Conservation (phyloP, 1,284 basidiomycete genomes). For the Ustilago loliicola region DNA sequence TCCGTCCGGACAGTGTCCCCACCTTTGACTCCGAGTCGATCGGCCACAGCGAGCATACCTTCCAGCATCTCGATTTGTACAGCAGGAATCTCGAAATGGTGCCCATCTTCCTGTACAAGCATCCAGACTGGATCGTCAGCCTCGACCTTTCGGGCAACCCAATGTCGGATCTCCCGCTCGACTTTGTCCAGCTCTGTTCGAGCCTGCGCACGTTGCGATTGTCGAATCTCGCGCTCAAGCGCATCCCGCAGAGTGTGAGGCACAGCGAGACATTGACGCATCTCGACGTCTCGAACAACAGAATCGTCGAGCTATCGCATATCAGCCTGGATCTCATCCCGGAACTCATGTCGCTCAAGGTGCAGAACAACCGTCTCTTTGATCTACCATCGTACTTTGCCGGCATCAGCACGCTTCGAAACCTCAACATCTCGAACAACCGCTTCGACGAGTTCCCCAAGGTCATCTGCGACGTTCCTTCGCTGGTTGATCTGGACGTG, state of each 20-base stretch:
- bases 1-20: slow-evolving; percentile 76
- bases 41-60: slow-evolving; percentile 71
- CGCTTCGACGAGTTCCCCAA: slow-evolving; percentile 86
- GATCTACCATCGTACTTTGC: slow-evolving; percentile 88
- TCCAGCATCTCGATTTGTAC: slow-evolving; percentile 86
- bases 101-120: slow-evolving; percentile 87
- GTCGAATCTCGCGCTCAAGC: slow-evolving; percentile 94
- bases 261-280: slow-evolving; percentile 82
- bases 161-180: slow-evolving; percentile 93
- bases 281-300: slow-evolving; percentile 92
- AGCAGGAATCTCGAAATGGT: slow-evolving; percentile 88
- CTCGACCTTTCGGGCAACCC: slow-evolving; percentile 95
- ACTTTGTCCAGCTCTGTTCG: slow-evolving; percentile 93
- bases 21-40: slow-evolving; percentile 62
- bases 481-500: slow-evolving; percentile 87
- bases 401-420: slow-evolving; percentile 79
- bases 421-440: slow-evolving; percentile 97
- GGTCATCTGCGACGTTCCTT: slow-evolving; percentile 81
- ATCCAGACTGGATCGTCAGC: slow-evolving; percentile 86
- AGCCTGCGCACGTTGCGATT: slow-evolving; percentile 87
- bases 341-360: slow-evolving; percentile 80
- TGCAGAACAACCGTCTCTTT: slow-evolving; percentile 93
- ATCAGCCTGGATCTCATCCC: slow-evolving; percentile 84
- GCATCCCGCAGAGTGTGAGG: slow-evolving; percentile 86
- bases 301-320: slow-evolving; percentile 89